Base-by-base conservation (phyloP, 2,329 filamentous ascomycete genomes). In the Trichoderma citrinoviride region DNA sequence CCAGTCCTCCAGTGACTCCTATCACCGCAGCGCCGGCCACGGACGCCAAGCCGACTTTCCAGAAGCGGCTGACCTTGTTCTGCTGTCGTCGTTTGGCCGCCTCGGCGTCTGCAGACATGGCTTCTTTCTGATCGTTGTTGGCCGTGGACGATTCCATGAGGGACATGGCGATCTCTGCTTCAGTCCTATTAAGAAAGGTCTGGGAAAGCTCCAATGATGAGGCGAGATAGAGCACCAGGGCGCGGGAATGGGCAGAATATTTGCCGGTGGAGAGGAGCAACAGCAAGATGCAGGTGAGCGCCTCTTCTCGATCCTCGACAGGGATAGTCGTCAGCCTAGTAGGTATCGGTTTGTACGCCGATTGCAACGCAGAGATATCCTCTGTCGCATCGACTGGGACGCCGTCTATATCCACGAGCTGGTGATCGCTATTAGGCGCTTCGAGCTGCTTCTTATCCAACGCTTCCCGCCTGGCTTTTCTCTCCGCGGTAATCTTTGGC, bases 1-100 rank as follows among this genome's bases (percentile, higher is more conserved):
- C 93, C n/a, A 97, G 82, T 2, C 93, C 93, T 19, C 93, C 93
- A 0, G 93, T 97, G 3, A 97, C 85, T 6, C 93, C 93, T n/a
- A 97, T 93, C 1, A 97, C 80, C 0, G 91, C 91, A 1, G 94
- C 94, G 12, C 94, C 94, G 0, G 92, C 93, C 0, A 96, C 92
- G 8, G 90, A 91, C 0, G 93, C 94, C 27, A 97, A 81, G 0
- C 93, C 92, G 21, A 97, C 92, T 74, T 97, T 97, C 91, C 92
- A 96, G 74, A 90, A 90, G 8, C 93, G 82, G 21, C 86, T 82
- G 8, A 84, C 78, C 69, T 90, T 87, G 62, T 90, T 90, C 66
- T 91, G 85, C 68, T 93, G 87, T 15, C 84, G 84, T 61, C 89
- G 87, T 73, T 90, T 90, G 72, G 90, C 86, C 0, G 87, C 88